phyloP scores from a whole-genome alignment of 106 monocot species.

The Triglochin maritima region DNA sequence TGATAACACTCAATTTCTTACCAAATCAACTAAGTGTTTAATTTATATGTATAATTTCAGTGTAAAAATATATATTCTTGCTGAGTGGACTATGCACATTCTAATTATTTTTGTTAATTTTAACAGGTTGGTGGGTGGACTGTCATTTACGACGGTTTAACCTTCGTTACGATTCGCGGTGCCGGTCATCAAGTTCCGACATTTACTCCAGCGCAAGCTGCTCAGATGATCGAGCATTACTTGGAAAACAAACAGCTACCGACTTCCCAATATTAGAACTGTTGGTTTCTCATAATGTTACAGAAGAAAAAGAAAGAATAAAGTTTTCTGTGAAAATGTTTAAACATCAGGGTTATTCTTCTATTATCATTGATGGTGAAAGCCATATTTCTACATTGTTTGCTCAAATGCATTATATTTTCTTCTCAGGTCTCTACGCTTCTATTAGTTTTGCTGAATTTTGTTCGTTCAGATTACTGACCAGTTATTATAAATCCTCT shows the following conservation, averaged over 20 bases:
- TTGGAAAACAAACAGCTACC: slow-evolving; percentile 14
- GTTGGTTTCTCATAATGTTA: not conserved
- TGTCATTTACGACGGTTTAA: slow-evolving; percentile 17
- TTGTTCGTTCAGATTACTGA: no score
- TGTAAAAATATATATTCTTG: not conserved
- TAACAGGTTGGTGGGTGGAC: slow-evolving; percentile 31
- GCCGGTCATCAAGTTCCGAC: slow-evolving; percentile 32
- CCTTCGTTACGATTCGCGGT: slow-evolving; percentile 22
- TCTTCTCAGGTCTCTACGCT: no score
- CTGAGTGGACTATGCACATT: not conserved
- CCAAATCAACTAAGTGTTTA: no score
- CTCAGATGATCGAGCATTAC: slow-evolving; percentile 9
- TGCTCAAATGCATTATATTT: no score
- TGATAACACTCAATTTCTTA: no score
- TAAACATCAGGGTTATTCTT: no score
- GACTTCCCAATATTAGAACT: slow-evolving; percentile 2
- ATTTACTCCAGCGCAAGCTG: slow-evolving; percentile 15
- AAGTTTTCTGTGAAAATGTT: no score
- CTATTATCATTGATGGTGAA: no score
- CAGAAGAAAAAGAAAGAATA: no score
- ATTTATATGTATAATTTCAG: not conserved
- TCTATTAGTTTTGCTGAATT: no score
- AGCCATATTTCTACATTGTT: no score
- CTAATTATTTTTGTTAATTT: not conserved
- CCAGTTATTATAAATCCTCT: no score